phyloP scores from a whole-genome alignment of 2,329 filamentous ascomycete species.

The Cytospora mali region DNA sequence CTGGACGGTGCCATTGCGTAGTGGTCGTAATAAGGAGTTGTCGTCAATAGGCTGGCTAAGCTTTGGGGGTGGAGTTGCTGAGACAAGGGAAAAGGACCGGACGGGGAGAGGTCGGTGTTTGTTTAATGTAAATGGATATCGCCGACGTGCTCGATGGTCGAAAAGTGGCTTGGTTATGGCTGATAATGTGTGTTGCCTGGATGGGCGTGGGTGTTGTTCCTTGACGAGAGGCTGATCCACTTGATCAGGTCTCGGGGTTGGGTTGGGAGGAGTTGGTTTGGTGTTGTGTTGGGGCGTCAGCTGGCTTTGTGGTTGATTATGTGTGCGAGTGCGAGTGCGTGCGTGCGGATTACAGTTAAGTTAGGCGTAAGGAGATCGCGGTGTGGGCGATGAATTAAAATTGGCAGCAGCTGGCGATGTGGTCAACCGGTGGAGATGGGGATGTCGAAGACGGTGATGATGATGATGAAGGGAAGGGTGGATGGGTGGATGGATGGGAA shows the following conservation, averaged over 20 bases:
- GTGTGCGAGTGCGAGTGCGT: not conserved
- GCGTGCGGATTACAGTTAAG: not conserved
- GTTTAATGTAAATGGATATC: not conserved
- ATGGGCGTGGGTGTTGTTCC: not conserved
- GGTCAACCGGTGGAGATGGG: slow-evolving; percentile 26
- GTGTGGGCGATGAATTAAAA: slow-evolving; percentile 1
- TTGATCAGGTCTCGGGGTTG: slow-evolving; percentile 6
- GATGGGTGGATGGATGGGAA: slow-evolving; percentile 24
- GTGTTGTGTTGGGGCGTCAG: slow-evolving; percentile 7
- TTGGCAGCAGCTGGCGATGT: slow-evolving; percentile 29
- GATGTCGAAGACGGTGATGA: slow-evolving; percentile 28
- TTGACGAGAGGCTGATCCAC: slow-evolving; percentile 15
- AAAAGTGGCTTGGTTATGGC: not conserved
- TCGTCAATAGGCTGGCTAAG: not conserved
- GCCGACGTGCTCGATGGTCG: slow-evolving; percentile 4
- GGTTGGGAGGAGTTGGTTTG: too few species aligned
- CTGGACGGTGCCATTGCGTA: slow-evolving; percentile 42
- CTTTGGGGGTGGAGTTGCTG: not conserved
- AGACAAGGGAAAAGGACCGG: not conserved
- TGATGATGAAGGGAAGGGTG: slow-evolving; percentile 28
- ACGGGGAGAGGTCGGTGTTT: not conserved
- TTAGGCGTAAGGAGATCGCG: not conserved
- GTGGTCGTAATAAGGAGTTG: slow-evolving; percentile 16
- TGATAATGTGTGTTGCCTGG: not conserved
- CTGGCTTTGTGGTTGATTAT: slow-evolving; percentile 2